Evolutionary conservation across 2,329 filamentous ascomycete species (phyloP), one percentile per base, ranked within the genome.

Genomic region (Dactylellina sp.): DNA sequence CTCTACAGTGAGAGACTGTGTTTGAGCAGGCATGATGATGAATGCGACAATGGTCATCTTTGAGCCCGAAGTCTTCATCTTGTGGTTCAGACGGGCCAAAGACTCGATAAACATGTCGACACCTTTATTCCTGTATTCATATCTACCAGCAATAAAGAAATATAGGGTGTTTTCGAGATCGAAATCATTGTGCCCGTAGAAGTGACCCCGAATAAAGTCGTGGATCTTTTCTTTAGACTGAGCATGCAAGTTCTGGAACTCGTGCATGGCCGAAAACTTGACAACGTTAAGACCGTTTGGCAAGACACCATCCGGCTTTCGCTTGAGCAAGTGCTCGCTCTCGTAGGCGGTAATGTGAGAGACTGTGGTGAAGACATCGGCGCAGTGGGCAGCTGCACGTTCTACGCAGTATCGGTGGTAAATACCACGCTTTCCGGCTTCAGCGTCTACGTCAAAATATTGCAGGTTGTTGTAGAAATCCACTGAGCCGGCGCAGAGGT

Each of bases 61-160:
- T 78, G 92, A 96, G 53, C 92, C 92, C 6, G 89, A 83, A 57
- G 83, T 83, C 86, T 98, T 98, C 80, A 99, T 88, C 40, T 91
- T 88, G 84, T 98, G 93, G 83, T 99, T 99, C 79, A 99, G 84
- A 46, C 95, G 91, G 25, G 95, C 95, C 76, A 99, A 84, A 2
- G 93, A 95, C 83, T 99, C 95, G 78, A 99, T 96, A 82, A 98
- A 99, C 95, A 99, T 98, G 82, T 99, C 95, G 7, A 97, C 94
- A 80, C 95, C 95, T 83, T 99, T 99, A 81, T 99, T 99, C 76
- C 95, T 86, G 86, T 94, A 99, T 82, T 99, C 95, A 80, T 99
- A 99, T 76, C 95, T 91, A 72, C 95, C 95, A 5, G 95, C 91
- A 2, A 93, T 99, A 85, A 99, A 99, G 83, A 98, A 90, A 83